These are phyloP conservation scores for Russula vinacea DNA, from an alignment of 768 basidiomycete genomes.

Conservation along the genomic window DNA sequence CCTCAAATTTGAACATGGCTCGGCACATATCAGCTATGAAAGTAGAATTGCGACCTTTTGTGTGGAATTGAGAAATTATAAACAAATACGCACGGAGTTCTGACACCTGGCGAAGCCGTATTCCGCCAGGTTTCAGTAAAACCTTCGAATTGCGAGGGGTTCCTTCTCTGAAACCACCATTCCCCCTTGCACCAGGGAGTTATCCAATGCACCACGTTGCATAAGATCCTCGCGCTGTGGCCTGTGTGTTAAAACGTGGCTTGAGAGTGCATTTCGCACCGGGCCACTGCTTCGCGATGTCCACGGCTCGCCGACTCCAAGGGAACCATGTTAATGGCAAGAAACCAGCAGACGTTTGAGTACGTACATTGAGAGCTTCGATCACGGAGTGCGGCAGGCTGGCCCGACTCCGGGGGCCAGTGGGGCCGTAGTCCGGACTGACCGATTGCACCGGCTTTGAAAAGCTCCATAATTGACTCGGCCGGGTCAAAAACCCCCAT, in stretches of 20 bases:
- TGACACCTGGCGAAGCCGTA: slow-evolving; percentile 61
- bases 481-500: no score
- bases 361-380: slow-evolving; percentile 6
- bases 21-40: slow-evolving; percentile 76
- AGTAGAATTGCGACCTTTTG: not conserved
- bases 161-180: not conserved
- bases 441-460: not conserved
- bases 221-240: not conserved
- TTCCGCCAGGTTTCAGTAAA: slow-evolving; percentile 32
- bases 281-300: not conserved
- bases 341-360: not conserved
- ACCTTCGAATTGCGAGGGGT: slow-evolving; percentile 38
- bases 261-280: not conserved
- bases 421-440: not conserved
- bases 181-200: not conserved
- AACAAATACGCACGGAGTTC: slow-evolving; percentile 61
- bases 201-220: not conserved
- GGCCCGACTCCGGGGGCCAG: not conserved
- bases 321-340: not conserved
- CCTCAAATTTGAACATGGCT: slow-evolving; percentile 78
- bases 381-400: not conserved
- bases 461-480: no score
- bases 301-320: slow-evolving; percentile 1
- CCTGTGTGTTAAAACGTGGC: not conserved
- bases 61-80: not conserved